These are phyloP conservation scores for Erythrophleum fordii DNA, from an alignment of 306 rosid genomes.

Conservation along the genomic window DNA sequence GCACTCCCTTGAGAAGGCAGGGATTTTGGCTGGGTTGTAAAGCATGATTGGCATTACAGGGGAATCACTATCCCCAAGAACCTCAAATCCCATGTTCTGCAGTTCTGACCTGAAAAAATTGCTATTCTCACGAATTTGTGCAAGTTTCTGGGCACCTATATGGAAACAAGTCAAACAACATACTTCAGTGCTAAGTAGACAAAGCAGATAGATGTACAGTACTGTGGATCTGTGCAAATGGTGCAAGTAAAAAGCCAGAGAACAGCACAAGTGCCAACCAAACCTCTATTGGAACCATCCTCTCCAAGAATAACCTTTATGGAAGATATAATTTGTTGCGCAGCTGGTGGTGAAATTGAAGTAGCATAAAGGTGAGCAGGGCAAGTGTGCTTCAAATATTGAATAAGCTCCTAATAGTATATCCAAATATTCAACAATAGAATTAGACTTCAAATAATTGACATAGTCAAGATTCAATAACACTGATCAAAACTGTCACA, in stretches of 20 bases:
- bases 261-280: constrained; percentile 9
- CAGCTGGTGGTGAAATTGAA: constrained; percentile 88
- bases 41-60: constrained; percentile 87
- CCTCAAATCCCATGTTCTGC: constrained; percentile 83
- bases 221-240: neutral
- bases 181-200: constrained; percentile 12
- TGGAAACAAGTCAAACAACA: constrained; percentile 10
- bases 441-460: constrained; percentile 1
- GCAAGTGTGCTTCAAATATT: constrained; percentile 69
- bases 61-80: constrained; percentile 74
- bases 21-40: constrained; percentile 83
- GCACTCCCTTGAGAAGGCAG: constrained; percentile 86
- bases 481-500: neutral
- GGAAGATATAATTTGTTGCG: constrained; percentile 76
- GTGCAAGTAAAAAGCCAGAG: neutral
- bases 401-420: constrained; percentile 62
- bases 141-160: constrained; percentile 78
- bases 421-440: neutral
- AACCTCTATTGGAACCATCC: constrained; percentile 89
- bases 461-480: neutral
- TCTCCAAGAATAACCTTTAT: constrained; percentile 79
- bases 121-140: constrained; percentile 74
- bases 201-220: neutral
- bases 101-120: constrained; percentile 82
- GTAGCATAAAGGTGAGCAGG: constrained; percentile 90